Percentiles rank a stretch among this genome's conserved stretches.
Conservation (phyloP, 257 asterid genomes). For the Fraxinus excelsior region DNA sequence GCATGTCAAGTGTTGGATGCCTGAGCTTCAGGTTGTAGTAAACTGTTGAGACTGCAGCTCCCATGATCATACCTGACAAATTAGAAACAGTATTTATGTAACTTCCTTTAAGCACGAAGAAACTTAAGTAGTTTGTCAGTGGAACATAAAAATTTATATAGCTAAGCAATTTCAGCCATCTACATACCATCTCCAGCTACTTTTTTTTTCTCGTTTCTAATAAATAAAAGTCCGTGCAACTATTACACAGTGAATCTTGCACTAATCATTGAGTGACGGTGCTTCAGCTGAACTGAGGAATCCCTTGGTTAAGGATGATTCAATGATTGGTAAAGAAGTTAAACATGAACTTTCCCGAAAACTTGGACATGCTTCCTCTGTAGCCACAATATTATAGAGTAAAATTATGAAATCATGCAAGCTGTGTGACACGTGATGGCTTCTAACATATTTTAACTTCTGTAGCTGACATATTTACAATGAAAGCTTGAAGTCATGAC, state of each 20-base stretch:
- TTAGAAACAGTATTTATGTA: slow-evolving; percentile 17
- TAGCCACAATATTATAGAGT: background rate
- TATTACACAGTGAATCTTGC: background rate
- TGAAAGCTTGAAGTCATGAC: background rate
- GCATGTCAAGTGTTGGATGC: slow-evolving; percentile 94
- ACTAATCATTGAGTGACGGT: too few species aligned
- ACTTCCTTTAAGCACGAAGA: background rate
- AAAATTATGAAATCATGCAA: background rate
- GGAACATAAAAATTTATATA: background rate
- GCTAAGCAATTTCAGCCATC: background rate
- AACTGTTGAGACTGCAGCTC: slow-evolving; percentile 87
- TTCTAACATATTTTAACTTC: background rate
- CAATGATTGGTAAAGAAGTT: background rate
- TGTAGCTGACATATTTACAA: background rate
- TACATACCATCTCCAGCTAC: background rate
- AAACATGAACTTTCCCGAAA: background rate
- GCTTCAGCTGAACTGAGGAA: background rate
- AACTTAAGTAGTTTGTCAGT: background rate
- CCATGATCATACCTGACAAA: slow-evolving; percentile 96
- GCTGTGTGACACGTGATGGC: background rate
- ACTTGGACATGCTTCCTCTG: background rate
- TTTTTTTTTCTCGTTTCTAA: background rate
- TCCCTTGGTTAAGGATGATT: background rate
- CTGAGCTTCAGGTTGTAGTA: slow-evolving; percentile 85
- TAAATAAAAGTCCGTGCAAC: background rate